Evolutionary conservation across 805 yeast genomes (phyloP), one percentile per base, ranked within the genome.

Genomic region (Lipomyces oligophaga): DNA sequence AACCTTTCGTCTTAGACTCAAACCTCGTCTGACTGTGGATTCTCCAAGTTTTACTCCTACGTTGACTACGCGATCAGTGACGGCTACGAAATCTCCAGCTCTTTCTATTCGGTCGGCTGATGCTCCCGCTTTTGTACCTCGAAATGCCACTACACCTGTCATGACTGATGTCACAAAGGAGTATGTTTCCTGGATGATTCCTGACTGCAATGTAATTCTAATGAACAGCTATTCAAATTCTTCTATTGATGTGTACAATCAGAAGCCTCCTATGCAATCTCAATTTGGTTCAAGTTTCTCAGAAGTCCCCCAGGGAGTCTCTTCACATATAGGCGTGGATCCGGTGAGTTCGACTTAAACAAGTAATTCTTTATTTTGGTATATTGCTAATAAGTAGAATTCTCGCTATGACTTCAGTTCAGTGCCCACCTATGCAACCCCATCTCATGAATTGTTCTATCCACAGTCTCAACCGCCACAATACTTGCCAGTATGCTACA

Each of bases 31-130:
- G 60, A 79, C 78, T 53, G 73, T 77, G 10, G 78, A 78, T 3
- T 69, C 78, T 2, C 79, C 82, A 0, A 67, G 80, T 2, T 77
- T 78, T 53, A 75, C 75, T 2, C 82, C 85, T 5, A 21, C 44
- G 10, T 19, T 42, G 6, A n/a, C 41, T 3, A 58, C 34, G 36
- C 41, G 43, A 26, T 40, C 42, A 21, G 6, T 25, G 8, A 15
- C 39, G 8, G 20, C 52, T 10, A 18, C 43, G 8, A 46, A 36
- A 18, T n/a, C 31, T n/a, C 27, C 50, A 4, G n/a, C 37, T 6
- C 13, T 39, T n/a, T 19, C 45, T 18, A 41, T 15, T 21, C 57
- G 20, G 30, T 38, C 42, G 1, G 47, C 54, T 15, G 55, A 45
- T 44, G 50, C 65, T 3, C 60, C 67, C 3, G 54, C 61, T 2